Base-by-base conservation (phyloP, 768 basidiomycete species). In the Trametes elegans region DNA sequence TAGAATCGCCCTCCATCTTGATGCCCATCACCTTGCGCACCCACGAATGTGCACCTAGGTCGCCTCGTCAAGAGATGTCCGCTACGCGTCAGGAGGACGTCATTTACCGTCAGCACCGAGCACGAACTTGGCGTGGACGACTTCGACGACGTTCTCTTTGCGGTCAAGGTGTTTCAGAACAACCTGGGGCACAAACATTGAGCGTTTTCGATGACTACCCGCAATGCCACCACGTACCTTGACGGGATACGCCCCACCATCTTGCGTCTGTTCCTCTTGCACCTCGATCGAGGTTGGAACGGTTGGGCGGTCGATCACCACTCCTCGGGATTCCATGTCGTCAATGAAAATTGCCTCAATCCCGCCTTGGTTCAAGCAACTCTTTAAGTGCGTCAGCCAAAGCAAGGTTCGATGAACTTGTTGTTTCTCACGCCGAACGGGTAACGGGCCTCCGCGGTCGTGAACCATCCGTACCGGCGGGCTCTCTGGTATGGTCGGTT, bases 21-120 rank as follows among this genome's bases (percentile, higher is more conserved):
- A 92, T 84, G 8, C 76, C 74, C 10, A 89, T 72, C 0, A 69
- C 53, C 56, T 88, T 90, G 27, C 90, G 80, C 16, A 92, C 87
- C 88, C 89, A 91, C 10, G 88, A 91, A 69, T 90, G 89, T 0
- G 89, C 89, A 7, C 88, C 86, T 88, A 29, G 2, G 16, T 19
- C 8, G n/a, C 9, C 2, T 2, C 10, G n/a, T 27, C 10, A 28
- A n/a, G n/a, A 26, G 19, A 9, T 35, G 14, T 7, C 8, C 6
- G n/a, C 21, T 16, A 14, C 28, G 13, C 23, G 32, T 24, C 18
- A 18, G 2, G 8, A 26, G 26, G 23, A 31, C 3, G 6, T 24
- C 5, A 60, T 73, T 47, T 62, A 81, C 87, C 89, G 65, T 93
- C 90, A 18, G 84, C 78, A 1, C 90, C 90, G 27, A 93, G 73